Evolutionary conservation across 805 yeast genomes (phyloP).

Genomic region (Candida orba): DNA sequence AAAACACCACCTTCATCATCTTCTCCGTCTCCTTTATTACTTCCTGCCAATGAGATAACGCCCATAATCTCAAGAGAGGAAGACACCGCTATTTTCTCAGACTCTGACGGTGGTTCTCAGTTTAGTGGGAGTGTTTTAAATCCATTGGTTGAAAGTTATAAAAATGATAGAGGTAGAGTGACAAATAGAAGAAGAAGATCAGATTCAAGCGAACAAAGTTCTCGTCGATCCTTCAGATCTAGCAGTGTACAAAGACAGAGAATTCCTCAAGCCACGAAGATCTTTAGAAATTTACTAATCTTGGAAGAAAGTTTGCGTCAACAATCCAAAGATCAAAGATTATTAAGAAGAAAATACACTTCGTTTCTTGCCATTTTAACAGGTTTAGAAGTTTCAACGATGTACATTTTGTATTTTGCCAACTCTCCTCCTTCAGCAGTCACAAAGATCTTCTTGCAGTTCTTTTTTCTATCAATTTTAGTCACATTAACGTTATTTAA

Average conservation of each 20-base stretch:
- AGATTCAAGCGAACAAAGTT: slow-evolving; percentile 21
- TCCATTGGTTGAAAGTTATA: not conserved
- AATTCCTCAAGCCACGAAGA: slow-evolving; percentile 54
- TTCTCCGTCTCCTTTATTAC: slow-evolving; percentile 19
- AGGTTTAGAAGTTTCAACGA: slow-evolving; percentile 32
- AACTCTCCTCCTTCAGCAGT: slow-evolving; percentile 34
- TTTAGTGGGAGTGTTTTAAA: slow-evolving; percentile 8
- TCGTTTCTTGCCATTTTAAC: slow-evolving; percentile 33
- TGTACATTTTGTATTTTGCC: slow-evolving; percentile 33
- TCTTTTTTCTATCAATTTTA: slow-evolving; percentile 50
- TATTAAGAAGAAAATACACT: slow-evolving; percentile 44
- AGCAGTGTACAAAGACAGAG: slow-evolving; percentile 18
- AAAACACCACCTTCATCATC: not conserved
- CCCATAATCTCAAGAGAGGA: slow-evolving; percentile 25
- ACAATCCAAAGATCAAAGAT: slow-evolving; percentile 69
- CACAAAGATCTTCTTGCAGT: slow-evolving; percentile 34
- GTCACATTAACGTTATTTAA: slow-evolving; percentile 74
- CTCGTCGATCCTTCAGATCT: slow-evolving; percentile 19
- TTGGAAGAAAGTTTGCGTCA: slow-evolving; percentile 79
- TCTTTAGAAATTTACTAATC: slow-evolving; percentile 74
- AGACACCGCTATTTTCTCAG: slow-evolving; percentile 23
- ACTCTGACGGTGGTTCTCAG: slow-evolving; percentile 25
- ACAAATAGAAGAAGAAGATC: slow-evolving; percentile 18
- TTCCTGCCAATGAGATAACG: slow-evolving; percentile 19
- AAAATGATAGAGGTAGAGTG: slow-evolving; percentile 4